Conservation (phyloP, 2,329 filamentous ascomycete species). For the Rutstroemia sp. region DNA sequence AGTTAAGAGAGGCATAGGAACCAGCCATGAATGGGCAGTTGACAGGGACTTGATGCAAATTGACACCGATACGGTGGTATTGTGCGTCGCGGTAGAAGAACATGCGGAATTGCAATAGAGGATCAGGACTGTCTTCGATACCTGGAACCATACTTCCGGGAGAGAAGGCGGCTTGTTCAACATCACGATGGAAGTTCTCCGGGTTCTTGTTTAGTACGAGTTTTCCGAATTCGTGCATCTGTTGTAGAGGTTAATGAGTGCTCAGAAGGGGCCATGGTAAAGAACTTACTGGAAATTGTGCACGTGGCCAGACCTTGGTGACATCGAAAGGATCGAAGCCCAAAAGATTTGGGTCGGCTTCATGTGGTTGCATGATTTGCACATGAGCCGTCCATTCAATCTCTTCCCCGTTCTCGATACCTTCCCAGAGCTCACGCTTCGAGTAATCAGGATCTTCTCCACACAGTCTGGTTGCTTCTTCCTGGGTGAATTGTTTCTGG, state of each 20-base stretch:
- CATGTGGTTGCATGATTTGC: conserved; percentile 40
- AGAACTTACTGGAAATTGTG: conserved; percentile 31
- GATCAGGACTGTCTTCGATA: conserved; percentile 60
- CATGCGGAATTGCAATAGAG: conserved; percentile 58
- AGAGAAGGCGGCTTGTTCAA: conserved; percentile 62
- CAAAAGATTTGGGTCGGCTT: conserved; percentile 42
- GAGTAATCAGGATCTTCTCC: conserved; percentile 38
- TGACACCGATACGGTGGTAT: conserved; percentile 48
- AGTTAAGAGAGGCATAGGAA: conserved; percentile 25
- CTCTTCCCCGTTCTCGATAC: conserved; percentile 43
- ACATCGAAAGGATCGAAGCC: conserved; percentile 46
- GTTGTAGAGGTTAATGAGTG: not conserved
- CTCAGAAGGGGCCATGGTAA: rapidly evolving
- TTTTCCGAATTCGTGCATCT: conserved; percentile 39
- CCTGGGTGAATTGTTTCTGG: conserved; percentile 42
- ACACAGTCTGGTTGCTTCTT: conserved; percentile 33
- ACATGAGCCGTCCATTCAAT: conserved; percentile 48
- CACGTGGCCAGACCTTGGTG: conserved; percentile 47
- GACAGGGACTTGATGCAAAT: conserved; percentile 50
- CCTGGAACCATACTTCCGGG: conserved; percentile 58
- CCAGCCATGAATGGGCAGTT: conserved; percentile 25
- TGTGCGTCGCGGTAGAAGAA: conserved; percentile 63
- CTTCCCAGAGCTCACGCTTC: conserved; percentile 44
- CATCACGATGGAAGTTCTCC: conserved; percentile 53
- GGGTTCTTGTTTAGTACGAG: conserved; percentile 36